These are phyloP conservation scores for Pilasporangium apinafurcum DNA, from an alignment of 352 stramenopile species.

Conservation along the genomic window DNA sequence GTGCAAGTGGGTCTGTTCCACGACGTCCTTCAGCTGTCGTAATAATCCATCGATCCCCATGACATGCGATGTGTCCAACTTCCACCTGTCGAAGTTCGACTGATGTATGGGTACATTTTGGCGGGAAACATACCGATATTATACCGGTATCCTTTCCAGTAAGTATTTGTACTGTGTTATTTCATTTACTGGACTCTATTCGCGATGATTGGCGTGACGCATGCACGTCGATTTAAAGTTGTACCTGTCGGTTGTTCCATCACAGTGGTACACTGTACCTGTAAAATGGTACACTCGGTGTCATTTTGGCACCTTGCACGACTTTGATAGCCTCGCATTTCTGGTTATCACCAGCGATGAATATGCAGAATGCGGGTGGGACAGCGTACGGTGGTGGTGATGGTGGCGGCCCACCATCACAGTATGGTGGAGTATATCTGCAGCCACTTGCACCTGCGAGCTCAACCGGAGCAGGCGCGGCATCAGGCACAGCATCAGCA, in stretches of 20 bases:
- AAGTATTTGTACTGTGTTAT: not conserved
- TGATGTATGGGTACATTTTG: too few relatives aligned
- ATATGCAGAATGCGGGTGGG: conserved; percentile 11
- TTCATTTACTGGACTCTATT: not conserved
- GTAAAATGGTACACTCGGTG: not conserved
- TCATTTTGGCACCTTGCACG: too few relatives aligned
- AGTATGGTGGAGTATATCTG: conserved; percentile 8
- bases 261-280: conserved; percentile 5
- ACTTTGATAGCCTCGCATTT: not conserved
- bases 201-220: conserved; percentile 1
- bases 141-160: not conserved
- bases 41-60: conserved; percentile 73
- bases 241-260: not conserved
- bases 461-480: not conserved
- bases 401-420: conserved; percentile 4
- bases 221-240: conserved; percentile 4
- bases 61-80: too few relatives aligned
- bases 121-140: not conserved
- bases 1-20: conserved; percentile 45
- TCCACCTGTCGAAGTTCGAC: too few relatives aligned
- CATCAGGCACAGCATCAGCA: not conserved
- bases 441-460: conserved; percentile 4
- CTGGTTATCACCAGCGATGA: not conserved
- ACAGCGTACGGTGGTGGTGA: conserved; percentile 4
- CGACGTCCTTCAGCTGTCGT: conserved; percentile 44